Conservation (phyloP, 345 rosid genomes). For the Salix udensis region DNA sequence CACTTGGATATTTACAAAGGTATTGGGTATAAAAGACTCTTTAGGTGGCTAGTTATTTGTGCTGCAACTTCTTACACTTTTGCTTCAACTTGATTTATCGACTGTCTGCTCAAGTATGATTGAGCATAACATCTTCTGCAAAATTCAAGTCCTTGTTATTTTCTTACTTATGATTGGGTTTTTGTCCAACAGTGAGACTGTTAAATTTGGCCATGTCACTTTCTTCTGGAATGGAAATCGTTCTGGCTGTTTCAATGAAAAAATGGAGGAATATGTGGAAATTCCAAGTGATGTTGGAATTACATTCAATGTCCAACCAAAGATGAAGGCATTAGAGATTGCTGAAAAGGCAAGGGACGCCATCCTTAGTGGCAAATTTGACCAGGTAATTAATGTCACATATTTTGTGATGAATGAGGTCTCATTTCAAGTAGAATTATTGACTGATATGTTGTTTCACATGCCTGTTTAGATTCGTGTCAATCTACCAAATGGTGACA, state of each 20-base stretch:
- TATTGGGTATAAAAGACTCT: background rate
- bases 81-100: background rate
- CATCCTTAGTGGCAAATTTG: conserved; percentile 71
- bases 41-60: background rate
- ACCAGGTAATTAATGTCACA: conserved; percentile 53
- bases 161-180: background rate
- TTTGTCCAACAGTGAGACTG: conserved; percentile 66
- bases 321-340: conserved; percentile 89
- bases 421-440: background rate
- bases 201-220: conserved; percentile 93
- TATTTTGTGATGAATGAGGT: background rate
- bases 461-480: conserved; percentile 60
- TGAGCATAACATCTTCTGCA: background rate
- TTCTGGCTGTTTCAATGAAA: conserved; percentile 71
- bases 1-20: background rate
- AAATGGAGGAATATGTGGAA: conserved; percentile 85
- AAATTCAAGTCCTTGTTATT: background rate
- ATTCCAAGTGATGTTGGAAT: conserved; percentile 93
- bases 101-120: background rate
- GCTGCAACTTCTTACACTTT: background rate
- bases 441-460: background rate
- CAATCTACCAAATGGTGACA: conserved; percentile 85
- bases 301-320: conserved; percentile 84
- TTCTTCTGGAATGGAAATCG: conserved; percentile 99
- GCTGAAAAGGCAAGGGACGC: conserved; percentile 87